Percentiles rank a stretch among this genome's conserved stretches.
These are phyloP conservation scores for Alliaria petiolata DNA, from an alignment of 345 rosid genomes.

Conservation along the genomic window DNA sequence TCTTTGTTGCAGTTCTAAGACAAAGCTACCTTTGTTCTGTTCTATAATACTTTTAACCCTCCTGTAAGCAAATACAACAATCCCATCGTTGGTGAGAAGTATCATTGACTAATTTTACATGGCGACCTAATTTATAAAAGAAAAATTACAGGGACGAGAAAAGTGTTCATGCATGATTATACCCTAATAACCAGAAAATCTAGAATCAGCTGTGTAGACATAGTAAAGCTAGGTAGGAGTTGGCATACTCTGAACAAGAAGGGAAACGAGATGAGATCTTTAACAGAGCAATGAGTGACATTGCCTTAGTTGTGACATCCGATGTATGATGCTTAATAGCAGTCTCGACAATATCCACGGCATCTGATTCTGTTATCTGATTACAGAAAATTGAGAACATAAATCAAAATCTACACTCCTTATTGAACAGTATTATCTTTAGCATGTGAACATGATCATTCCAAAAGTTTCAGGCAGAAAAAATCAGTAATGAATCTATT, in stretches of 20 bases:
- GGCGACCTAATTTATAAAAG: neutral
- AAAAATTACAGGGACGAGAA: neutral
- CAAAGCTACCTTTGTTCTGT: constrained; percentile 76
- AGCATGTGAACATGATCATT: neutral
- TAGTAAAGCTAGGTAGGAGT: constrained; percentile 15
- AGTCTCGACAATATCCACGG: constrained; percentile 75
- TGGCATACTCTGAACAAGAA: constrained; percentile 81
- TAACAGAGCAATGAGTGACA: constrained; percentile 81
- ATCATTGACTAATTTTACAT: constrained; percentile 7
- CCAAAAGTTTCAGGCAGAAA: constrained; percentile 1
- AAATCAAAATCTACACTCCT: constrained; percentile 15
- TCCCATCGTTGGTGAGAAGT: neutral
- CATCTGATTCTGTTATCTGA: constrained; percentile 93
- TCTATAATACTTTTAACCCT: constrained; percentile 61
- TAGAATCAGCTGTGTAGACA: constrained; percentile 7
- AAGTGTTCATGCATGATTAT: neutral
- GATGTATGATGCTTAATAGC: constrained; percentile 59
- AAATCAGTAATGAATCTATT: neutral
- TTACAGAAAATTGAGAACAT: constrained; percentile 26
- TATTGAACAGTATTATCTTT: neutral
- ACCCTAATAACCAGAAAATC: neutral
- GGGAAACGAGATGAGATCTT: constrained; percentile 97
- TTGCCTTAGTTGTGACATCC: constrained; percentile 83
- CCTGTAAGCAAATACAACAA: constrained; percentile 44
- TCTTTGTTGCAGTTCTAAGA: constrained; percentile 96